Conservation (phyloP, 2,329 filamentous ascomycete genomes). For the Neurospora crassa region DNA sequence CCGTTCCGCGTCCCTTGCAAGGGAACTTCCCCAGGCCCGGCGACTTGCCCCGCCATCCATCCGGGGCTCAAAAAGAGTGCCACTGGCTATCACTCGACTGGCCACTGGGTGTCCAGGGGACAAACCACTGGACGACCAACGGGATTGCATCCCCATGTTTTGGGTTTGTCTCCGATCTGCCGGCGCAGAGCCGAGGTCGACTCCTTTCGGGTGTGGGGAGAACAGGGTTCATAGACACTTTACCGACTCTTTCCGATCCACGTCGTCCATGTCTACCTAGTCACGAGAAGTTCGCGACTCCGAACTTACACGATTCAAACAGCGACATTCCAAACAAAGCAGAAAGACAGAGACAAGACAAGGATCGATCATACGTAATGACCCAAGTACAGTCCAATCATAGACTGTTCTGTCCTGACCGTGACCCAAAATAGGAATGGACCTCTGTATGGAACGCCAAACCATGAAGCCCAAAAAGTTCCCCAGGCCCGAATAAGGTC, state of each 20-base stretch:
- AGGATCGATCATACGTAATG: background rate
- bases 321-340: background rate
- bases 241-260: conserved; percentile 11
- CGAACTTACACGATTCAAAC: background rate
- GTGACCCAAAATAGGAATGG: background rate
- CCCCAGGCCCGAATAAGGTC: background rate
- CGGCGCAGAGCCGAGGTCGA: conserved; percentile 21
- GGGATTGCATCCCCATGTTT: conserved; percentile 3
- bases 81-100: background rate
- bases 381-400: background rate
- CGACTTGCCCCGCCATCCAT: background rate
- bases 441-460: background rate
- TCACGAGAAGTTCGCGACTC: background rate
- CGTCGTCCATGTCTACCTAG: background rate
- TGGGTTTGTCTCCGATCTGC: conserved; percentile 16
- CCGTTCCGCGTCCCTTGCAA: background rate
- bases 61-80: background rate
- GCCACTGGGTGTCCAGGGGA: background rate
- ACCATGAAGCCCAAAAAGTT: background rate
- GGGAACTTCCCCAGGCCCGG: background rate
- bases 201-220: conserved; percentile 1
- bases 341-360: background rate
- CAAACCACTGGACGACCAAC: conserved; percentile 7
- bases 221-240: background rate
- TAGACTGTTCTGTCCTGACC: background rate